Conservation (phyloP, 768 basidiomycete genomes). For the Daedaleopsis nitida region DNA sequence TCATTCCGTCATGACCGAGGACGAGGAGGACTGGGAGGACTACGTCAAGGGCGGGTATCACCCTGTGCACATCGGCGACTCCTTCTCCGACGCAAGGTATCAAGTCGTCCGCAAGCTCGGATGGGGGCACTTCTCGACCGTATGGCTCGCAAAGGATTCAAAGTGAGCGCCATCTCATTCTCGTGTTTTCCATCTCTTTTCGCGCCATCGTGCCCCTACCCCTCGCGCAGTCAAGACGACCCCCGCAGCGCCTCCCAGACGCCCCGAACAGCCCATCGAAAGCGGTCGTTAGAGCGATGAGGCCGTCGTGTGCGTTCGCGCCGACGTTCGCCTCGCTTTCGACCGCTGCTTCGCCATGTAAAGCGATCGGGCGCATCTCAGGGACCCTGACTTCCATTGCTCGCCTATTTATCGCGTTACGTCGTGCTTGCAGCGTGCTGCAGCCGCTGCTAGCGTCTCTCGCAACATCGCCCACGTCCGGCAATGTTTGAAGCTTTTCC, state of each 20-base stretch:
- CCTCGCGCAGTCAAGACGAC: not conserved
- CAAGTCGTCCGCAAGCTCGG: slow-evolving; percentile 92
- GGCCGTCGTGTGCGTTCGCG: not conserved
- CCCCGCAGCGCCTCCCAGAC: not conserved
- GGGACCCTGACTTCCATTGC: not conserved
- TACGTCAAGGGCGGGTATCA: slow-evolving; percentile 75
- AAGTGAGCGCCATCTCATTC: slow-evolving; percentile 52
- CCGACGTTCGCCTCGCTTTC: not conserved
- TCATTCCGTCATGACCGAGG: slow-evolving; percentile 83
- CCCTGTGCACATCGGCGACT: slow-evolving; percentile 93
- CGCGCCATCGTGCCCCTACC: not conserved
- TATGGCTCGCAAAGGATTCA: slow-evolving; percentile 84
- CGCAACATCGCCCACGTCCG: no score
- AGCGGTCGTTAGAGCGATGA: not conserved
- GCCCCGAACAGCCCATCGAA: slow-evolving; percentile 1
- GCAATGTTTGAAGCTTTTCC: no score
- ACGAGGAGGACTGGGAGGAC: slow-evolving; percentile 94
- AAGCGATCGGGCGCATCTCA: not conserved
- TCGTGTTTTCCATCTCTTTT: not conserved
- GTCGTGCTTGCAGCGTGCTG: no score
- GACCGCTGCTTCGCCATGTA: slow-evolving; percentile 4
- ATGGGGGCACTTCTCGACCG: slow-evolving; percentile 94
- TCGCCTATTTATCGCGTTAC: slow-evolving; percentile 13
- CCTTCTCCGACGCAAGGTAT: slow-evolving; percentile 86
- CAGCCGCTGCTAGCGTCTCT: no score